A percentile compares a stretch with the other conserved stretches of the same genome.
Conservation (phyloP, 139 green algal genomes). For the Coccomyxa sp. region DNA sequence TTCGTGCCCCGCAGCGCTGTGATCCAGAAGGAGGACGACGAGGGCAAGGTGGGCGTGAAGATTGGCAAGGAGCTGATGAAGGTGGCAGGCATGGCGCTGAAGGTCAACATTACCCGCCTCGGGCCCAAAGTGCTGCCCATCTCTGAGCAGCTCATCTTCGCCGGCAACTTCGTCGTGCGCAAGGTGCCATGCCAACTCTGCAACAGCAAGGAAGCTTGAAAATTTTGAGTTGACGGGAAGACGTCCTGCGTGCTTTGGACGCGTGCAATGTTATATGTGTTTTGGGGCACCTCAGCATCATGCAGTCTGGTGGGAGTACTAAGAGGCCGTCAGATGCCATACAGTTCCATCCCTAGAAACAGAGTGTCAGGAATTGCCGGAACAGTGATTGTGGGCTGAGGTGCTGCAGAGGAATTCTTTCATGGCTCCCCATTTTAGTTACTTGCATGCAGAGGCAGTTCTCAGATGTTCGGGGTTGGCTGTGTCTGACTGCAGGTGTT, state of each 20-base stretch:
- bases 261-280: not conserved
- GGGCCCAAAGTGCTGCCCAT: constrained; percentile 22
- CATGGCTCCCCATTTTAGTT: too few relatives aligned
- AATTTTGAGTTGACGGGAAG: too few relatives aligned
- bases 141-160: constrained; percentile 27
- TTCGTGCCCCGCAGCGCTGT: constrained; percentile 4
- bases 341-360: not conserved
- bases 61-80: constrained; percentile 25
- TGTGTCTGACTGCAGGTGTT: not conserved
- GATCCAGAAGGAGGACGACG: constrained; percentile 28
- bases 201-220: too few relatives aligned
- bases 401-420: too few relatives aligned
- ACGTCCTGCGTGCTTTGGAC: not conserved
- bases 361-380: not conserved
- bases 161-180: constrained; percentile 18
- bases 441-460: too few relatives aligned
- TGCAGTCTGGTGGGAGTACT: not conserved
- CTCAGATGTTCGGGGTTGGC: too few relatives aligned
- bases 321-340: too few relatives aligned
- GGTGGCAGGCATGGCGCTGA: constrained; percentile 19
- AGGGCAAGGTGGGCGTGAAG: constrained; percentile 27
- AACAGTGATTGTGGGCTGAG: too few relatives aligned
- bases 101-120: constrained; percentile 29
- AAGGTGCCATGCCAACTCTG: not conserved
- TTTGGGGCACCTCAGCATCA: not conserved